Conservation (phyloP, 495 filamentous ascomycete species). For the Xylaria venustula region DNA sequence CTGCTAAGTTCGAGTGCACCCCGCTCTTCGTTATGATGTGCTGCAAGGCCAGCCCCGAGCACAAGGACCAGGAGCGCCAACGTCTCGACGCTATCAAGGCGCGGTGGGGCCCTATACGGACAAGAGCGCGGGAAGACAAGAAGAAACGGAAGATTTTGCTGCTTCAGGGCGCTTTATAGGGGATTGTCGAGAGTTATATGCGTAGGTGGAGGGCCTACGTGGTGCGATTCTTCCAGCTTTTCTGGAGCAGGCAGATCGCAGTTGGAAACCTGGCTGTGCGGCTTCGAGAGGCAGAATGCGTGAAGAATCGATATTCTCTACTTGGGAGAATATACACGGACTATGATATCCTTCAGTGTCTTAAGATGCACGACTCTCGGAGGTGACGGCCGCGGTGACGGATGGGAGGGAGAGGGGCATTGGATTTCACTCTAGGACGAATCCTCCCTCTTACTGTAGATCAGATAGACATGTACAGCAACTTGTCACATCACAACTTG, state of each 20-base stretch:
- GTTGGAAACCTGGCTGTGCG: no score
- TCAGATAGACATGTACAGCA: neutral
- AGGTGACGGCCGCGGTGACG: no score
- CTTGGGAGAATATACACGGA: no score
- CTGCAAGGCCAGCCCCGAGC: slow-evolving; percentile 37
- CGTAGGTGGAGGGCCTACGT: neutral
- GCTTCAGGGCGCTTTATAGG: slow-evolving; percentile 48
- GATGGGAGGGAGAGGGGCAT: neutral
- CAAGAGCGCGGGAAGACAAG: slow-evolving; percentile 72
- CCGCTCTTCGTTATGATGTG: slow-evolving; percentile 68
- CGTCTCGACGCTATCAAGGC: slow-evolving; percentile 58
- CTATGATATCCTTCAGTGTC: no score
- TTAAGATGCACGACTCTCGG: no score
- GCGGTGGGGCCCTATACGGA: slow-evolving; percentile 70
- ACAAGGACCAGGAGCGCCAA: slow-evolving; percentile 35
- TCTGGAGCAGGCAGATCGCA: no score
- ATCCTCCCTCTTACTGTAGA: neutral
- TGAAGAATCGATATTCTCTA: no score
- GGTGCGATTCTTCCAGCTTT: neutral
- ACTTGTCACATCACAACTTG: neutral
- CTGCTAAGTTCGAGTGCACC: slow-evolving; percentile 74
- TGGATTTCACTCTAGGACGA: neutral
- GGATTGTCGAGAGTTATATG: neutral
- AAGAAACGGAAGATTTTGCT: slow-evolving; percentile 62
- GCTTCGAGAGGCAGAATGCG: no score